Base-by-base conservation (phyloP, 2,329 filamentous ascomycete species). In the Fusarium acutatum region DNA sequence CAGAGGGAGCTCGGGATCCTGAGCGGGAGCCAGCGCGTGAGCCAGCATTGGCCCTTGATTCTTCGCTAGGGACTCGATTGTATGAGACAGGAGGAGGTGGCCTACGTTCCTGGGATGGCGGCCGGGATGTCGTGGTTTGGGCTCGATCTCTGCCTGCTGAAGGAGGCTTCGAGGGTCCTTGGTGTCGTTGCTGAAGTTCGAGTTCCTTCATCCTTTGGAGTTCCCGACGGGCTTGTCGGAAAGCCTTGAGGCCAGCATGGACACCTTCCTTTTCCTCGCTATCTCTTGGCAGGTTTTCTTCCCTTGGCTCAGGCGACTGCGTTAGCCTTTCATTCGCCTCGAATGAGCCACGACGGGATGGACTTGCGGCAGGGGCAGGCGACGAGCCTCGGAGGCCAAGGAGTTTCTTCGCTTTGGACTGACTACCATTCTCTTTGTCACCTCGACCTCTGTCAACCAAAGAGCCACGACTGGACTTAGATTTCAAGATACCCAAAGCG, bases 381-480 rank as follows among this genome's bases (percentile, higher is more conserved):
- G 83, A 75, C 14, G 82, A 80, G 14, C 86, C 86, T 32, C 86
- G 86, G 20, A 92, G 80, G 7, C 90, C 90, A 17, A 91, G 85
- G 79, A 91, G 88, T 80, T 90, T 92, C 79, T 88, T 87, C 0
- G 88, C 83, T 78, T 91, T 93, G 6, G 86, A 81, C 66, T 83
- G 86, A 14, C 81, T 82, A 12, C 64, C 76, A 62, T 78, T 81
- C 30, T 84, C 80, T 32, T 80, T 79, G 17, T 88, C 86, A 24
- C 49, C 53, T 60, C 82, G 80, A 47, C 83, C 84, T 53, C 85
- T 81, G 24, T 88, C 87, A 32, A 86, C 84, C 32, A 94, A 82
- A 7, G 92, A 93, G 20, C 92, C 90, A 26, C 88, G 86, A 79
- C 93, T 95, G 7, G 90, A 88, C 81, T 93, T 94, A 28, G 88